These are phyloP conservation scores for Aleurites moluccanus DNA, from an alignment of 441 rosid genomes.

Conservation along the genomic window DNA sequence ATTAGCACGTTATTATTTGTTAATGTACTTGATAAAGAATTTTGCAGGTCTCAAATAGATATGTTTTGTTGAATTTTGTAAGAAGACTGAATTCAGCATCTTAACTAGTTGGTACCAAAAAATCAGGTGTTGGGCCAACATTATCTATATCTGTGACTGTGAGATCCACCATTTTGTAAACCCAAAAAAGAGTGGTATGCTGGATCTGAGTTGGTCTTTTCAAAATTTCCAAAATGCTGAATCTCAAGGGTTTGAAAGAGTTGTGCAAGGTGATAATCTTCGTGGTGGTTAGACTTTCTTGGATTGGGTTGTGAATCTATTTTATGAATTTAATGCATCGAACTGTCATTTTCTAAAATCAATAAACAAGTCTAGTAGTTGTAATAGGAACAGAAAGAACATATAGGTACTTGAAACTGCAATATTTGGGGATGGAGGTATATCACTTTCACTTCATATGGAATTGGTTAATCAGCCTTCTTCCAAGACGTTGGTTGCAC, in stretches of 20 bases:
- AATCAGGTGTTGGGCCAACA: not conserved
- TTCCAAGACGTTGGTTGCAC: constrained; percentile 4
- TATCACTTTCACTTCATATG: constrained; percentile 12
- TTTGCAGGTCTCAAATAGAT: not conserved
- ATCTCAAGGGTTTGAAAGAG: too few relatives aligned
- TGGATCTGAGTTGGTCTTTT: too few relatives aligned
- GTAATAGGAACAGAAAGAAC: not conserved
- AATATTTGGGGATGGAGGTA: not conserved
- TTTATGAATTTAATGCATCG: too few relatives aligned
- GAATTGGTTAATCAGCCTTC: not conserved
- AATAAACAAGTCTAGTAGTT: not conserved
- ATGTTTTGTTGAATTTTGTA: not conserved
- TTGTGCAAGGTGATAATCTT: too few relatives aligned
- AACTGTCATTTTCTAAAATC: too few relatives aligned
- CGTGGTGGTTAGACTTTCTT: too few relatives aligned
- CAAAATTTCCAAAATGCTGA: too few relatives aligned
- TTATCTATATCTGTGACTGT: not conserved
- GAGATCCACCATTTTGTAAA: too few relatives aligned
- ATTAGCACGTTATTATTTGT: not conserved
- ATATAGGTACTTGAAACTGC: not conserved
- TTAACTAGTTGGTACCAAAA: not conserved
- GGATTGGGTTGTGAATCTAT: too few relatives aligned
- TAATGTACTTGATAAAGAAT: not conserved
- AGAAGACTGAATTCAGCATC: not conserved
- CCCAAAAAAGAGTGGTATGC: too few relatives aligned